Evolutionary conservation across 805 yeast genomes (phyloP).

Genomic region (Yamadazyma ubonensis): DNA sequence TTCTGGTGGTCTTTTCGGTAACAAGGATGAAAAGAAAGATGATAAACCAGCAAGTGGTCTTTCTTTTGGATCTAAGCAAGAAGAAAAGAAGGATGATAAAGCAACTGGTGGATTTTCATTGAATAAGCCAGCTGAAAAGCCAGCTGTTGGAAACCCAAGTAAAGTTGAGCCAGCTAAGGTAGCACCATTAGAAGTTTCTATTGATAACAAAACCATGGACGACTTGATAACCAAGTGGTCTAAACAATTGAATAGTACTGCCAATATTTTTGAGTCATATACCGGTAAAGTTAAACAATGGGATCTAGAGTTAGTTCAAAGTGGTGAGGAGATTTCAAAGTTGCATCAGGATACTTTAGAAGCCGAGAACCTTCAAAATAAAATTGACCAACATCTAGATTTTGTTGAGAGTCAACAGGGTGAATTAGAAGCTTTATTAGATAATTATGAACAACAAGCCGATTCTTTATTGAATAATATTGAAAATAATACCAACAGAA

Average conservation of each 20-base stretch:
- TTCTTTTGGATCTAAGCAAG: constrained; percentile 27
- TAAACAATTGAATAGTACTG: constrained; percentile 69
- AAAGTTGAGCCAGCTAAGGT: constrained; percentile 49
- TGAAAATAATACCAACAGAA: constrained; percentile 23
- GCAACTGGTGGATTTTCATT: constrained; percentile 15
- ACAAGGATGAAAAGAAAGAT: constrained; percentile 20
- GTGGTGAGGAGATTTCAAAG: constrained; percentile 80
- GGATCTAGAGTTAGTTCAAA: constrained; percentile 81
- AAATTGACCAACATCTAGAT: constrained; percentile 81
- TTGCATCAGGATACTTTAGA: constrained; percentile 72
- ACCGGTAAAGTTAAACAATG: constrained; percentile 75
- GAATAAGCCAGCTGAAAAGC: constrained; percentile 13
- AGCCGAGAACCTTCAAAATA: constrained; percentile 82
- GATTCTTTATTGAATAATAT: constrained; percentile 46
- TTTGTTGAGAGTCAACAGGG: constrained; percentile 91
- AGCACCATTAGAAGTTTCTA: constrained; percentile 67
- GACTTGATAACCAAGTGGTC: constrained; percentile 95
- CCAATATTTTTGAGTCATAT: constrained; percentile 71
- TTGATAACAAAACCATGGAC: constrained; percentile 89
- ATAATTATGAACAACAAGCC: constrained; percentile 77
- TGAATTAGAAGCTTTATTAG: constrained; percentile 78
- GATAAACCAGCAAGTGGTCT: constrained; percentile 18
- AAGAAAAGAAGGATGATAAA: constrained; percentile 21
- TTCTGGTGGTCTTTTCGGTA: constrained; percentile 16
- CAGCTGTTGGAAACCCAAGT: constrained; percentile 17